Evolutionary conservation across 2,329 filamentous ascomycete genomes (phyloP).

Genomic region (Domatiomyces catenatus): DNA sequence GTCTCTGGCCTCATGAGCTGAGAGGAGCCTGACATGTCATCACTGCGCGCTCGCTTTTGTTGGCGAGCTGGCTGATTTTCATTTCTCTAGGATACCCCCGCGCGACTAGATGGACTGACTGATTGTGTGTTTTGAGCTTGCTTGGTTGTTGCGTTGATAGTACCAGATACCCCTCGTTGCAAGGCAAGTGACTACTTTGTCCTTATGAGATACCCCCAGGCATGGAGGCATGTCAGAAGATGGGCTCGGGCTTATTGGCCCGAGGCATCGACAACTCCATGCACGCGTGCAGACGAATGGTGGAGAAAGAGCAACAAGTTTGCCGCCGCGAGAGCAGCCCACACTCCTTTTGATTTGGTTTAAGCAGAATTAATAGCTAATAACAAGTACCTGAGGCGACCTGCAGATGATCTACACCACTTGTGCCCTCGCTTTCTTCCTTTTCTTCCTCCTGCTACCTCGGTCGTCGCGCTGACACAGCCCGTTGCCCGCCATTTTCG

Average conservation of each 20-base stretch:
- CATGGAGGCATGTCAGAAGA: background rate
- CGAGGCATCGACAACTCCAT: background rate
- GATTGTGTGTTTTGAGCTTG: background rate
- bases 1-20: constrained; percentile 18
- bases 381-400: background rate
- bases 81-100: background rate
- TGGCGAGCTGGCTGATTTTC: background rate
- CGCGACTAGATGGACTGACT: background rate
- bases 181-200: background rate
- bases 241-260: background rate
- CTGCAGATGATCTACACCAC: background rate
- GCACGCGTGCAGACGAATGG: background rate
- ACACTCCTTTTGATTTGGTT: background rate
- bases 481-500: background rate
- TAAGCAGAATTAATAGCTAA: background rate
- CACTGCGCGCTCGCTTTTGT: background rate
- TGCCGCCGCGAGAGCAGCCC: background rate
- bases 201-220: background rate
- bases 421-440: background rate
- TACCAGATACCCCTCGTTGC: background rate
- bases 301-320: background rate
- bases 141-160: background rate
- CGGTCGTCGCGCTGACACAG: background rate
- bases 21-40: constrained; percentile 3
- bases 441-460: background rate